These are phyloP conservation scores for Phylloporus arenicola DNA, from an alignment of 768 basidiomycete genomes.

Conservation along the genomic window DNA sequence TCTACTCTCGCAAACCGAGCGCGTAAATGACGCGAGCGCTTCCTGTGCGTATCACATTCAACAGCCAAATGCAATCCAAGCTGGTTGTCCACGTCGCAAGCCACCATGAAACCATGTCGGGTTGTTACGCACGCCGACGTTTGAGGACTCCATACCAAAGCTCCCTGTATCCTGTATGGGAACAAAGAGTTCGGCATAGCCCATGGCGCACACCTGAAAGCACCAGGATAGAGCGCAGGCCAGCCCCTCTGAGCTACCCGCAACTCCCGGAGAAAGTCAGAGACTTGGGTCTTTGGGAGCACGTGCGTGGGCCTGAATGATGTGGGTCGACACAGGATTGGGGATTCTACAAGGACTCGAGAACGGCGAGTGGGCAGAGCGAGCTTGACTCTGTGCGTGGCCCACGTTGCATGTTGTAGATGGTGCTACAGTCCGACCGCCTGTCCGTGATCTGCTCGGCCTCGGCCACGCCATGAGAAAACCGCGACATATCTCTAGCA, in stretches of 20 bases:
- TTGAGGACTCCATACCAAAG: constrained; percentile 41
- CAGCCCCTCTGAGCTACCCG: constrained; percentile 12
- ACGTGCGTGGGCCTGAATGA: constrained; percentile 36
- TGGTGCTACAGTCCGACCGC: constrained; percentile 6
- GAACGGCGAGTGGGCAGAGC: constrained; percentile 29
- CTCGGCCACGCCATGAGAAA: constrained; percentile 20
- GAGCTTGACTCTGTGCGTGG: constrained; percentile 33
- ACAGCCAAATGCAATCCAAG: constrained; percentile 16
- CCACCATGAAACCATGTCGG: constrained; percentile 46
- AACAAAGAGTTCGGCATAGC: constrained; percentile 27
- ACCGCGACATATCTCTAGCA: constrained; percentile 51
- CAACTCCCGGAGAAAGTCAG: constrained; percentile 34
- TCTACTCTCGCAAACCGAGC: constrained; percentile 11
- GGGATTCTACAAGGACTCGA: constrained; percentile 6
- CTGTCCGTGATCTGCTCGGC: constrained; percentile 42
- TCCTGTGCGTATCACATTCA: constrained; percentile 35
- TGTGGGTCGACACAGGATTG: constrained; percentile 21
- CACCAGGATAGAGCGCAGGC: constrained; percentile 42
- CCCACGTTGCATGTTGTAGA: constrained; percentile 18
- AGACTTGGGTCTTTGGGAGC: constrained; percentile 38
- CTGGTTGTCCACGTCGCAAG: constrained; percentile 22
- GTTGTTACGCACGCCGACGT: constrained; percentile 49
- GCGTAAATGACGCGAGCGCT: constrained; percentile 14
- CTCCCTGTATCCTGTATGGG: constrained; percentile 14
- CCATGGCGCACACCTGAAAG: constrained; percentile 53